A percentile compares a stretch with the other conserved stretches of the same genome.
These are phyloP conservation scores for Stevia rebaudiana DNA, from an alignment of 140 eudicot genomes.

Conservation along the genomic window DNA sequence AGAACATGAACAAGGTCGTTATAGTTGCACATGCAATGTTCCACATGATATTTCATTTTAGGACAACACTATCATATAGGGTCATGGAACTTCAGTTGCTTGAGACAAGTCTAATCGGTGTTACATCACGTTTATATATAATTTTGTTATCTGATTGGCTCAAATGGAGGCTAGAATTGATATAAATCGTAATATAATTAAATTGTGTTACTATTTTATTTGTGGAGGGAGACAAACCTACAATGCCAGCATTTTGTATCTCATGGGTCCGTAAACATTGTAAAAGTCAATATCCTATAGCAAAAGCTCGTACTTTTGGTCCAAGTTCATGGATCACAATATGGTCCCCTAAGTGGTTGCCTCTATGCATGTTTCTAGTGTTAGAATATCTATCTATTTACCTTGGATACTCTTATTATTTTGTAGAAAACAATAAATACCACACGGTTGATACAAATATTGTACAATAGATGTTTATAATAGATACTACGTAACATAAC, in stretches of 20 bases:
- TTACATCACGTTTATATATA: constrained; percentile 7
- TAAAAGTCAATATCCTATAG: constrained; percentile 1
- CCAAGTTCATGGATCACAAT: background rate
- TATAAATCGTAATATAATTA: background rate
- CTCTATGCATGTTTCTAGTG: too few relatives aligned
- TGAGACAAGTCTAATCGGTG: constrained; percentile 33
- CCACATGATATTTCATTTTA: constrained; percentile 19
- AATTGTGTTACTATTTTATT: background rate
- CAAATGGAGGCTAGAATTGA: constrained; percentile 8
- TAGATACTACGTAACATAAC: too few relatives aligned
- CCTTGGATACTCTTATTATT: too few relatives aligned
- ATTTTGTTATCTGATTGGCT: constrained; percentile 12
- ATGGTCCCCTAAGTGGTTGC: too few relatives aligned
- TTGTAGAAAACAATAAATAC: too few relatives aligned
- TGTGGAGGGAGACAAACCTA: constrained; percentile 11
- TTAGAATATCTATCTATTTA: too few relatives aligned
- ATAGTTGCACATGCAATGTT: constrained; percentile 39
- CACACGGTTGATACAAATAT: too few relatives aligned
- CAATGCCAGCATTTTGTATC: constrained; percentile 8
- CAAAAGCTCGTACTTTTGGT: constrained; percentile 8
- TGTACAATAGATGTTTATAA: too few relatives aligned
- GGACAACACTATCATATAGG: constrained; percentile 20
- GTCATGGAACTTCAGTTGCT: constrained; percentile 28
- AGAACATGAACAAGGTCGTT: constrained; percentile 31
- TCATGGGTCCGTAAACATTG: background rate